These are phyloP conservation scores for Pseudozyma thailandica DNA, from an alignment of 1,284 basidiomycete species.

Conservation along the genomic window DNA sequence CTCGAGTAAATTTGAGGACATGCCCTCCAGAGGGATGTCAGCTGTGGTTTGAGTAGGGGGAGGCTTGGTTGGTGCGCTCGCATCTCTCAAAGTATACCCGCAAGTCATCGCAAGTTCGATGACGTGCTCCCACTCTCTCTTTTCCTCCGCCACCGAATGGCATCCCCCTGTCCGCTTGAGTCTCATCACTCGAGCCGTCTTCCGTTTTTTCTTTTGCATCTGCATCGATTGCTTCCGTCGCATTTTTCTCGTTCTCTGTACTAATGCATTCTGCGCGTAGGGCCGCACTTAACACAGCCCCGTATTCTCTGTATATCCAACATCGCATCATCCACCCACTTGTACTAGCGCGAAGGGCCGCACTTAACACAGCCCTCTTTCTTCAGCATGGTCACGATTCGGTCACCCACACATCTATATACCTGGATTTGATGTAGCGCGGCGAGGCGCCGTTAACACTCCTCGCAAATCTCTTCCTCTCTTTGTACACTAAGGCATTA, in stretches of 20 bases:
- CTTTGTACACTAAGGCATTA: conserved; percentile 17
- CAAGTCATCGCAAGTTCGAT: background rate
- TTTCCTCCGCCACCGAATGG: conserved; percentile 7
- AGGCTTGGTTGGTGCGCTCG: conserved; percentile 2
- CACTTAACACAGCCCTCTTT: conserved; percentile 48
- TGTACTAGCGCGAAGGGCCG: conserved; percentile 42
- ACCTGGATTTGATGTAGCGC: conserved; percentile 51
- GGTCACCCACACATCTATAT: conserved; percentile 10
- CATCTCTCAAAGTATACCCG: conserved; percentile 8
- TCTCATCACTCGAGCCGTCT: background rate
- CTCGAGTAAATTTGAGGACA: conserved; percentile 36
- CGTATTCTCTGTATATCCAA: conserved; percentile 1
- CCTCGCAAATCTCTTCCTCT: conserved; percentile 35
- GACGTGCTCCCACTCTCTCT: conserved; percentile 7
- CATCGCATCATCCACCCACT: conserved; percentile 12
- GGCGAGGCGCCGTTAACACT: conserved; percentile 57
- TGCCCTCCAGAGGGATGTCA: conserved; percentile 1
- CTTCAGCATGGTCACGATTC: conserved; percentile 22
- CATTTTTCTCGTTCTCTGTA: conserved; percentile 26
- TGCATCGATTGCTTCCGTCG: conserved; percentile 24
- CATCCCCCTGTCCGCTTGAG: conserved; percentile 5
- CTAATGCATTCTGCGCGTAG: conserved; percentile 37
- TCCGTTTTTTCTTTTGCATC: conserved; percentile 24
- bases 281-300: conserved; percentile 56
- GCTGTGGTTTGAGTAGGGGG: conserved; percentile 1